Base-by-base conservation (phyloP, 768 basidiomycete genomes). In the Termitomyces sp. region DNA sequence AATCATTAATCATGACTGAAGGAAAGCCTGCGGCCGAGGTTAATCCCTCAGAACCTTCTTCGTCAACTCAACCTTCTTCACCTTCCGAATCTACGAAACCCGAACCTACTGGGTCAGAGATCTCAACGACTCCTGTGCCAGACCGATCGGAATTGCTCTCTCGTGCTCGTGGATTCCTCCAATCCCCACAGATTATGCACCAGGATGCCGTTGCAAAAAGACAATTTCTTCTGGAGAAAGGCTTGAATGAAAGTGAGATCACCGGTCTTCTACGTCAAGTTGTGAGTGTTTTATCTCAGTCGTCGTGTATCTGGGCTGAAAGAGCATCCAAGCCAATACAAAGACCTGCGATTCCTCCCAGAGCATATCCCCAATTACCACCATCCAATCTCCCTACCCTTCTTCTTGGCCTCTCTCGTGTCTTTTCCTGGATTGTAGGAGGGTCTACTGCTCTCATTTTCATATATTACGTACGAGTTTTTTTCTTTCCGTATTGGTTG, bases 381-480 rank as follows among this genome's bases (percentile, higher is more conserved):
- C 89, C 89, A 3, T 92, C 90, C 3, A 84, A 82, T 66, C 73
- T 92, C 1, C 89, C 89, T 0, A 78, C 79, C 49, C 78, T 92
- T 43, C 74, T 92, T n/a, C 70, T 86, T 11, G 89, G 86, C 3
- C 72, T 86, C 17, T 72, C 77, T 31, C 81, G 88, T 47, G 72
- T 91, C 20, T 80, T 88, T 54, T 77, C 80, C 11, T 92, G 89
- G 91, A 68, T 89, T 59, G 77, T 81, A 1, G 87, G 91, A 5
- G 81, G 87, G 10, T 86, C 87, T 49, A 81, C 84, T 1, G 72
- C 79, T 1, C 68, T 88, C 11, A 67, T 87, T 15, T 75, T 90
- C 56, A 66, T 88, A 50, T 92, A 90, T 73, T 84, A 89, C 65
- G 90, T 91, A 67, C 63, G 87, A 74, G 7, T 53, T 14, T 4